A percentile compares a stretch with the other conserved stretches of the same genome.
Conservation (phyloP, 2,329 filamentous ascomycete species). For the Nemania bipapillata region DNA sequence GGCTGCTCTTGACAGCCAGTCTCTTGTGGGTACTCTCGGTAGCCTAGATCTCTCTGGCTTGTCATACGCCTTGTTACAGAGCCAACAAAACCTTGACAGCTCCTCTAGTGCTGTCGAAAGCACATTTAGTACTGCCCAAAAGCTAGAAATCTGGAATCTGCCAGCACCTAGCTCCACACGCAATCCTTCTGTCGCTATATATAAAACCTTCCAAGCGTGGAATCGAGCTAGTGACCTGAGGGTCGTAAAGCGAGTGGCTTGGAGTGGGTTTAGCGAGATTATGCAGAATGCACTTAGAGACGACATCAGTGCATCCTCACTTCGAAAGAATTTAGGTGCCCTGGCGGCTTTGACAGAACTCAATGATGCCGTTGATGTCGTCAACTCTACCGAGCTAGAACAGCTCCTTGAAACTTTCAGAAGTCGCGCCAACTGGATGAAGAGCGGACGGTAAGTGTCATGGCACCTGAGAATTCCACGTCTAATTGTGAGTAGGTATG, state of each 20-base stretch:
- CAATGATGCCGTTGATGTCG: slow-evolving; percentile 76
- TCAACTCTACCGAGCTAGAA: slow-evolving; percentile 69
- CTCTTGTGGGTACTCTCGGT: slow-evolving; percentile 80
- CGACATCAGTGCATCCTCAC: slow-evolving; percentile 61
- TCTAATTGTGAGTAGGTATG: slow-evolving; percentile 64
- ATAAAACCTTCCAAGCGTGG: slow-evolving; percentile 82
- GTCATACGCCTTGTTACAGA: slow-evolving; percentile 80
- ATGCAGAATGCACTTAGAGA: slow-evolving; percentile 67
- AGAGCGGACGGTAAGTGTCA: slow-evolving; percentile 74
- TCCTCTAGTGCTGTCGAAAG: slow-evolving; percentile 71
- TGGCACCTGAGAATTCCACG: not conserved
- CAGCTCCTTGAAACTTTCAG: slow-evolving; percentile 72
- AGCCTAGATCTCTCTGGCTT: slow-evolving; percentile 85
- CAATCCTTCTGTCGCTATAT: slow-evolving; percentile 75
- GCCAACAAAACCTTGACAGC: slow-evolving; percentile 69
- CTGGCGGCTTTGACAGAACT: slow-evolving; percentile 82
- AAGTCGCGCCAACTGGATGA: slow-evolving; percentile 79
- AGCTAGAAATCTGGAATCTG: slow-evolving; percentile 91
- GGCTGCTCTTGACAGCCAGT: slow-evolving; percentile 70
- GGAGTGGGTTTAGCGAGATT: slow-evolving; percentile 70
- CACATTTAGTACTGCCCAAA: slow-evolving; percentile 81
- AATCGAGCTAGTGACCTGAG: slow-evolving; percentile 70
- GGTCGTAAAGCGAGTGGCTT: slow-evolving; percentile 67
- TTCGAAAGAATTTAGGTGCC: slow-evolving; percentile 68
- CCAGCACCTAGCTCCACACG: slow-evolving; percentile 73